Conservation (phyloP, 73 alveolate genomes). For the Durusdinium trenchii region DNA sequence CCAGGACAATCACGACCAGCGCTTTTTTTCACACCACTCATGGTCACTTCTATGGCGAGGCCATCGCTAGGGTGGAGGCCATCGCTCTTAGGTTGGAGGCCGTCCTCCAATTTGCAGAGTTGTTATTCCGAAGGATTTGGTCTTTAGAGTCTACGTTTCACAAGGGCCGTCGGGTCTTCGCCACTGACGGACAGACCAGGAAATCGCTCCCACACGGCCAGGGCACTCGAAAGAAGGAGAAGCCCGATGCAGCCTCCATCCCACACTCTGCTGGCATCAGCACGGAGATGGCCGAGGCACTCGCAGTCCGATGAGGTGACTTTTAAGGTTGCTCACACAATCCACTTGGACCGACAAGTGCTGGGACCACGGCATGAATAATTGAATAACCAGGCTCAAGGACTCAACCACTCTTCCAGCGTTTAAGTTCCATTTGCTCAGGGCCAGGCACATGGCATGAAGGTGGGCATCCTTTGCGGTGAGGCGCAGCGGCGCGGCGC, state of each 20-base stretch:
- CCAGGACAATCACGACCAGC: slow-evolving; percentile 87
- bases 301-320: background rate
- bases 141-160: too few relatives aligned
- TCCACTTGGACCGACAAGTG: background rate
- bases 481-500: background rate
- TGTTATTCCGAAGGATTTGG: too few relatives aligned
- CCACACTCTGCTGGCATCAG: slow-evolving; percentile 52
- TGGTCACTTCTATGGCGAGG: slow-evolving; percentile 85
- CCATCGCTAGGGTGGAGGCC: too few relatives aligned
- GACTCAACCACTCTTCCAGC: background rate
- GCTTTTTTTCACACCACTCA: slow-evolving; percentile 58
- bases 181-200: too few relatives aligned
- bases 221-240: slow-evolving; percentile 94
- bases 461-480: slow-evolving; percentile 75
- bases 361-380: background rate
- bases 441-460: slow-evolving; percentile 73
- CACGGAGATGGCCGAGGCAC: slow-evolving; percentile 73
- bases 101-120: too few relatives aligned
- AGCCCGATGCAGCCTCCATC: slow-evolving; percentile 50
- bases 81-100: too few relatives aligned
- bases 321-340: background rate
- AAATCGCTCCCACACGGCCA: background rate
- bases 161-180: too few relatives aligned
- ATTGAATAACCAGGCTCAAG: background rate
- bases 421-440: background rate